A percentile compares a stretch with the other conserved stretches of the same genome.
Evolutionary conservation across 495 filamentous ascomycete genomes (phyloP).

Genomic region (Podospora sp.): DNA sequence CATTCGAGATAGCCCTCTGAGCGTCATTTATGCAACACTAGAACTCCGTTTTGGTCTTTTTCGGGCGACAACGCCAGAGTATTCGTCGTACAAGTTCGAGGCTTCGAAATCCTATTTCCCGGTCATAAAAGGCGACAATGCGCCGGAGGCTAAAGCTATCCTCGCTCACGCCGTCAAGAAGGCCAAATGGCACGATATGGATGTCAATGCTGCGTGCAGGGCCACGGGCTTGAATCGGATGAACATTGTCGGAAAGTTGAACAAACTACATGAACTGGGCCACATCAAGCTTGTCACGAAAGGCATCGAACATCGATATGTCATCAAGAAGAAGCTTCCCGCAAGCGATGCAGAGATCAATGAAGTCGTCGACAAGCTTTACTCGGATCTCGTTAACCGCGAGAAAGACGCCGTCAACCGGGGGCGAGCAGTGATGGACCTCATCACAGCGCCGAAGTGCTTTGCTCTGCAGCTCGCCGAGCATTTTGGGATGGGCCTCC

Average conservation of each 20-base stretch:
- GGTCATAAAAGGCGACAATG: constrained; percentile 31
- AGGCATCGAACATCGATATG: constrained; percentile 54
- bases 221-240: constrained; percentile 32
- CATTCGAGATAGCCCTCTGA: constrained; percentile 40
- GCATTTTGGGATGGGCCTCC: constrained; percentile 58
- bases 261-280: constrained; percentile 48
- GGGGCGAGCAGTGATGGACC: constrained; percentile 48
- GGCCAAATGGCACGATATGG: constrained; percentile 40
- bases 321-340: constrained; percentile 50
- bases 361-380: constrained; percentile 44
- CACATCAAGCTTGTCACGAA: constrained; percentile 50
- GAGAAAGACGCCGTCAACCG: constrained; percentile 54
- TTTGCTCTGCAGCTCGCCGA: constrained; percentile 51
- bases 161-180: constrained; percentile 34
- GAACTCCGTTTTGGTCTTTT: constrained; percentile 58
- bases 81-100: constrained; percentile 53
- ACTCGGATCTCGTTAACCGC: constrained; percentile 49
- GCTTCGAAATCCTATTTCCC: constrained; percentile 32
- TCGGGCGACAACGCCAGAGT: constrained; percentile 58
- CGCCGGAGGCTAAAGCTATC: constrained; percentile 41
- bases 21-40: constrained; percentile 54
- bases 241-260: constrained; percentile 53
- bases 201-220: constrained; percentile 43
- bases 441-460: constrained; percentile 52
- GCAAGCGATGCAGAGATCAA: constrained; percentile 39